Evolutionary conservation across 331 rosid species (phyloP).

Genomic region (Acacia concinna): DNA sequence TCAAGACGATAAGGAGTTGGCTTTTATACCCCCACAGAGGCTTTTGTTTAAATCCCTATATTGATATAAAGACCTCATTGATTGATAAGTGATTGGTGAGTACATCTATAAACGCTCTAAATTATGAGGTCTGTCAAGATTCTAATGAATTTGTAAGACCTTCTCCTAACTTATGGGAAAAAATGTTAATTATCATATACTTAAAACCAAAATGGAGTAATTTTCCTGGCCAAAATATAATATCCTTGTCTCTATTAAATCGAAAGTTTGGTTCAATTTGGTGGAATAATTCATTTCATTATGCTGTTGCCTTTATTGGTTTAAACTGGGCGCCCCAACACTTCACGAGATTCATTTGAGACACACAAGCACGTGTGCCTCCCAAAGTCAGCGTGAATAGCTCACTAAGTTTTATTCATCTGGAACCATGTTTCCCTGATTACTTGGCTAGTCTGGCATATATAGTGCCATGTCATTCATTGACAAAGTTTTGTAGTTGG

Average conservation of each 20-base stretch:
- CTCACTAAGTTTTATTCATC: constrained; percentile 7
- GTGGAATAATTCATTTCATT: constrained; percentile 22
- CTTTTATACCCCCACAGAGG: not conserved
- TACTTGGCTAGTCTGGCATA: constrained; percentile 14
- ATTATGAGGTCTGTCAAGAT: not conserved
- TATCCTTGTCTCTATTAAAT: not conserved
- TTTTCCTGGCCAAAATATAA: not conserved
- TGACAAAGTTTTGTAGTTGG: not conserved
- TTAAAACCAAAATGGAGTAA: not conserved
- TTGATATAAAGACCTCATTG: not conserved
- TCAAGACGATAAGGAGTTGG: not conserved
- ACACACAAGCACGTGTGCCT: constrained; percentile 16
- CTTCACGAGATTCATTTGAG: constrained; percentile 7
- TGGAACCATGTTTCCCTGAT: not conserved
- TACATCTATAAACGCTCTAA: not conserved
- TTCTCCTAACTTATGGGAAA: not conserved
- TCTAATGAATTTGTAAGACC: not conserved
- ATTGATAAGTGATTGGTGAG: not conserved
- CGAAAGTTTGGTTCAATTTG: not conserved
- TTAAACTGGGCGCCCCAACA: constrained; percentile 20
- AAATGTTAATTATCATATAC: not conserved
- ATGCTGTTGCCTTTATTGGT: constrained; percentile 18
- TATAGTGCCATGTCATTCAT: constrained; percentile 1
- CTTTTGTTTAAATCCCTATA: not conserved
- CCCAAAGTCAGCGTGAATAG: constrained; percentile 1